Percentiles rank a stretch among this genome's conserved stretches.
Conservation (phyloP, 2,329 filamentous ascomycete species). For the Colletotrichum sidae region DNA sequence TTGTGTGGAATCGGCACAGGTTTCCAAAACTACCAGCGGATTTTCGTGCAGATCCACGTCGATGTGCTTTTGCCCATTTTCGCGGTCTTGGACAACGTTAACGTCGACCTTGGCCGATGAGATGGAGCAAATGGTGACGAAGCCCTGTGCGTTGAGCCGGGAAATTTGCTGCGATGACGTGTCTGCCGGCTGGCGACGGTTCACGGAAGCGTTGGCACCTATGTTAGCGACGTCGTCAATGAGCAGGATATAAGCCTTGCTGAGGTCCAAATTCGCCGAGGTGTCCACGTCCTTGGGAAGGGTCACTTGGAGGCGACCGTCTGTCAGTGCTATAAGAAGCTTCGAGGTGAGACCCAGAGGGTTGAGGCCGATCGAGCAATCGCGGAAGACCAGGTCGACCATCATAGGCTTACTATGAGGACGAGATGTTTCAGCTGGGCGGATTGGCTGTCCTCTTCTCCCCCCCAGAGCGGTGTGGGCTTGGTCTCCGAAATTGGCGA, state of each 20-base stretch:
- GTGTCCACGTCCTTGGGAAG: constrained; percentile 75
- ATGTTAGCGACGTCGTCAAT: constrained; percentile 75
- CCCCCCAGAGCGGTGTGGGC: constrained; percentile 61
- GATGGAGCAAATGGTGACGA: constrained; percentile 87
- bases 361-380: constrained; percentile 87
- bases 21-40: constrained; percentile 84
- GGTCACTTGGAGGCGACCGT: constrained; percentile 77
- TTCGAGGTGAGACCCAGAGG: constrained; percentile 82
- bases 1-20: constrained; percentile 96
- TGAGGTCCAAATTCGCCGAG: constrained; percentile 74
- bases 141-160: constrained; percentile 75
- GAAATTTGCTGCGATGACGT: constrained; percentile 63
- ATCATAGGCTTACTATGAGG: constrained; percentile 66
- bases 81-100: constrained; percentile 66
- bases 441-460: constrained; percentile 21
- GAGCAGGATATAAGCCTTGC: constrained; percentile 84
- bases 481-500: constrained; percentile 79
- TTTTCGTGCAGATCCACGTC: constrained; percentile 88
- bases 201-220: constrained; percentile 25
- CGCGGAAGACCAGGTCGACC: constrained; percentile 80
- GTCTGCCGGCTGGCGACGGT: constrained; percentile 46
- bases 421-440: constrained; percentile 37
- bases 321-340: constrained; percentile 80
- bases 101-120: constrained; percentile 81
- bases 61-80: constrained; percentile 72